Evolutionary conservation across 1,284 basidiomycete genomes (phyloP).

Genomic region (Laetiporus sulphureus): DNA sequence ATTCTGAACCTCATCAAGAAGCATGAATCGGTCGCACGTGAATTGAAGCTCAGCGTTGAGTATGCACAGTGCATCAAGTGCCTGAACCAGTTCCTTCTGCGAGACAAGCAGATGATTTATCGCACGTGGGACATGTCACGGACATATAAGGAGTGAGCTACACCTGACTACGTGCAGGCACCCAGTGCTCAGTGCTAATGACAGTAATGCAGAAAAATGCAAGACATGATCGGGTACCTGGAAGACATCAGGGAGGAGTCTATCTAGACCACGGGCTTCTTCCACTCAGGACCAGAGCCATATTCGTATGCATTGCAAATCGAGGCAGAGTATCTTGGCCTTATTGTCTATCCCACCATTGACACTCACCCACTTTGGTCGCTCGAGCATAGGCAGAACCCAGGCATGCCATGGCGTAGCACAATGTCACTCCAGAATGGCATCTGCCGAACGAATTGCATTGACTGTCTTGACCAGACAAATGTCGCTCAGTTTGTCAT

Average conservation of each 20-base stretch:
- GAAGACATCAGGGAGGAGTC: constrained; percentile 96
- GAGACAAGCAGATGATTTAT: constrained; percentile 84
- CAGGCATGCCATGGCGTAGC: constrained; percentile 46
- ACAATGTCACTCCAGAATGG: constrained; percentile 86
- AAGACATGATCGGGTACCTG: constrained; percentile 93
- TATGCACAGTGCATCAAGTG: constrained; percentile 92
- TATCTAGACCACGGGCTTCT: constrained; percentile 89
- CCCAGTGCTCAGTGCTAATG: constrained; percentile 1
- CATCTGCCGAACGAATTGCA: constrained; percentile 86
- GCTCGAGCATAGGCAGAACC: constrained; percentile 8
- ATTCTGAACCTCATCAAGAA: constrained; percentile 95
- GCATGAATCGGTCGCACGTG: constrained; percentile 75
- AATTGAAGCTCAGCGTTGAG: constrained; percentile 89
- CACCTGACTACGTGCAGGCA: no score
- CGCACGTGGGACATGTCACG: constrained; percentile 96
- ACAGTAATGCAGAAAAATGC: constrained; percentile 62
- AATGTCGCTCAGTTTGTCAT: constrained; percentile 99
- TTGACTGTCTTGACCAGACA: constrained; percentile 96
- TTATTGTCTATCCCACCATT: background rate
- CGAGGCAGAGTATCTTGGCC: constrained; percentile 35
- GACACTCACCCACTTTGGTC: constrained; percentile 1
- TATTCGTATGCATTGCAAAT: constrained; percentile 58
- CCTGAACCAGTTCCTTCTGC: constrained; percentile 92
- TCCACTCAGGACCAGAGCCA: constrained; percentile 83
- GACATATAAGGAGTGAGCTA: constrained; percentile 82